Conservation (phyloP, 768 basidiomycete genomes). For the Asterophora parasitica region DNA sequence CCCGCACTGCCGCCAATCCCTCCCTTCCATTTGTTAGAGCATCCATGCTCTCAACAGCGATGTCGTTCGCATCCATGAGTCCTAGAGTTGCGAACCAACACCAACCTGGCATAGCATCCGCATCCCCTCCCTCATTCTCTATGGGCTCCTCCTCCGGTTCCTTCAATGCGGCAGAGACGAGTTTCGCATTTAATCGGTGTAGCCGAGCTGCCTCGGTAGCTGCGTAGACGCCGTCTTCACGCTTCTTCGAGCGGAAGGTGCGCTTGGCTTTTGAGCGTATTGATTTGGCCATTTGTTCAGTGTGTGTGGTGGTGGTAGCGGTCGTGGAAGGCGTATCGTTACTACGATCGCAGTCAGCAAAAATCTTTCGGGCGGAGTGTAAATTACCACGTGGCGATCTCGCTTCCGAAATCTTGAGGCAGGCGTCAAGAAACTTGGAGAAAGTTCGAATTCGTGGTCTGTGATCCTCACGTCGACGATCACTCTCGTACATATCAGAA, state of each 20-base stretch:
- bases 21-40: slow-evolving; percentile 20
- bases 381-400: slow-evolving; percentile 5
- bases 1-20: slow-evolving; percentile 9
- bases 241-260: slow-evolving; percentile 70
- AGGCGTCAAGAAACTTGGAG: too few species aligned
- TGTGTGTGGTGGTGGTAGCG: slow-evolving; percentile 16
- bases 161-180: slow-evolving; percentile 41
- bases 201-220: slow-evolving; percentile 74
- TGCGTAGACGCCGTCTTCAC: slow-evolving; percentile 70
- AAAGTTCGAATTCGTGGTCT: too few species aligned
- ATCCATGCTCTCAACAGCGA: slow-evolving; percentile 48
- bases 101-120: slow-evolving; percentile 60
- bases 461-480: too few species aligned
- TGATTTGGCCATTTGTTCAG: slow-evolving; percentile 90
- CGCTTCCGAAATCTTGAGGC: slow-evolving; percentile 8
- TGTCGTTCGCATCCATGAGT: slow-evolving; percentile 52
- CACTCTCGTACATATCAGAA: too few species aligned
- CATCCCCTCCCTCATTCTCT: slow-evolving; percentile 30
- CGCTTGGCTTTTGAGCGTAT: slow-evolving; percentile 80
- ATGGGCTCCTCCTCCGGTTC: slow-evolving; percentile 32
- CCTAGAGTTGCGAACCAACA: slow-evolving; percentile 53
- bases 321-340: slow-evolving; percentile 3
- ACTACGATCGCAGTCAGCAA: slow-evolving; percentile 3
- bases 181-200: slow-evolving; percentile 64
- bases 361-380: slow-evolving; percentile 12